phyloP scores from a whole-genome alignment of 75 land plant species.

The Sequoiadendron giganteum region DNA sequence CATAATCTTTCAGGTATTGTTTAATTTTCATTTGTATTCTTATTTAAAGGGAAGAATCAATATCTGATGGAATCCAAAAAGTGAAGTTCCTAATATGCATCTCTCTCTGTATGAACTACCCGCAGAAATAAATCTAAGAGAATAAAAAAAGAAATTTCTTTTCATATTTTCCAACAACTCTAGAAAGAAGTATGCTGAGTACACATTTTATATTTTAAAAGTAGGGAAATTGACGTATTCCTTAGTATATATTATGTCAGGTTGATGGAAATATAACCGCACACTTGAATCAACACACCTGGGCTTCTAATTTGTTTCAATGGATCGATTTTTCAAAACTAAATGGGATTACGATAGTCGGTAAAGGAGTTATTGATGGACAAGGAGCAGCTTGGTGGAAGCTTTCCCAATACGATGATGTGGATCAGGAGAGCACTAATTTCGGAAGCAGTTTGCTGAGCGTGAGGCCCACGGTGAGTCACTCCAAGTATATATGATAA shows the following conservation, averaged over 20 bases:
- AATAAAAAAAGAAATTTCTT: too few relatives aligned
- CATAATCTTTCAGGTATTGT: constrained; percentile 49
- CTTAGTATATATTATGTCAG: constrained; percentile 25
- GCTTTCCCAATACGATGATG: background rate
- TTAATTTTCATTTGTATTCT: background rate
- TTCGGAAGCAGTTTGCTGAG: background rate
- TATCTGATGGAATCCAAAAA: too few relatives aligned
- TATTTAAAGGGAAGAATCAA: too few relatives aligned
- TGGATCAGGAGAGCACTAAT: too few relatives aligned
- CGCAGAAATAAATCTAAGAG: too few relatives aligned
- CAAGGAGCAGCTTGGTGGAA: constrained; percentile 85
- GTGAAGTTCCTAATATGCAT: too few relatives aligned
- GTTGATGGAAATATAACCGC: constrained; percentile 83
- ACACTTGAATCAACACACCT: constrained; percentile 43
- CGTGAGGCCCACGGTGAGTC: constrained; percentile 12
- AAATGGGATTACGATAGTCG: constrained; percentile 46
- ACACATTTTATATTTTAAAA: background rate
- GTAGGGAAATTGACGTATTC: background rate
- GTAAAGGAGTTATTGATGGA: constrained; percentile 68
- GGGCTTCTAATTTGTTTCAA: constrained; percentile 51
- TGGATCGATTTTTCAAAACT: constrained; percentile 87
- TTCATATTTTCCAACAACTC: too few relatives aligned
- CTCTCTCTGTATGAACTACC: too few relatives aligned
- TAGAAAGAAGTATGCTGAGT: background rate
- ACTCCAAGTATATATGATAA: too few relatives aligned